Evolutionary conservation across 768 basidiomycete genomes (phyloP).

Genomic region (Suillus alpinus): DNA sequence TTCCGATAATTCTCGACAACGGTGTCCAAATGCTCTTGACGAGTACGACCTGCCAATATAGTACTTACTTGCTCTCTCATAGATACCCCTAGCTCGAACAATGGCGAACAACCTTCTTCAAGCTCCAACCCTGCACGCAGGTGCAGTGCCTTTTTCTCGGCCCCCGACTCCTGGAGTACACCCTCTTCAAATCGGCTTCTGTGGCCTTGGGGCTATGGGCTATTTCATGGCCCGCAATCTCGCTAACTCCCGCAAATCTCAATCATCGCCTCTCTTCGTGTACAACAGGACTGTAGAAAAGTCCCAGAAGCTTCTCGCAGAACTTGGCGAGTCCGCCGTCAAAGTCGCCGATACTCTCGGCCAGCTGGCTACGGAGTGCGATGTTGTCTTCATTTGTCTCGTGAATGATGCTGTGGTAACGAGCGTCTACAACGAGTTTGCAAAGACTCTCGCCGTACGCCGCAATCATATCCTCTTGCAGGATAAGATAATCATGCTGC

Average conservation of each 20-base stretch:
- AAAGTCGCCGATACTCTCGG: slow-evolving; percentile 53
- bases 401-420: slow-evolving; percentile 70
- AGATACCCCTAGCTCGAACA: background rate
- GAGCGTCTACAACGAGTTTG: slow-evolving; percentile 58
- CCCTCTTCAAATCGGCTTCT: slow-evolving; percentile 41
- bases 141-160: slow-evolving; percentile 51
- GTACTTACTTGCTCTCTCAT: background rate
- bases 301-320: slow-evolving; percentile 52
- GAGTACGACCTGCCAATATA: background rate
- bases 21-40: background rate
- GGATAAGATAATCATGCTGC: slow-evolving; percentile 6
- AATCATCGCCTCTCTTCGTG: slow-evolving; percentile 57
- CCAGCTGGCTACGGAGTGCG: slow-evolving; percentile 63
- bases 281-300: slow-evolving; percentile 75
- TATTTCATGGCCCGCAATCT: slow-evolving; percentile 78
- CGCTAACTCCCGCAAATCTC: slow-evolving; percentile 47
- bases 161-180: slow-evolving; percentile 48
- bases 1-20: background rate
- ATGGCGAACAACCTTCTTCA: slow-evolving; percentile 9
- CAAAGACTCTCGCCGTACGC: slow-evolving; percentile 54
- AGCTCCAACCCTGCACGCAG: slow-evolving; percentile 11
- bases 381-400: slow-evolving; percentile 75
- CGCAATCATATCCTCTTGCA: background rate
- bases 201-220: slow-evolving; percentile 66
- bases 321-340: slow-evolving; percentile 52